phyloP scores from a whole-genome alignment of 441 rosid species.

The Populus hybrid region DNA sequence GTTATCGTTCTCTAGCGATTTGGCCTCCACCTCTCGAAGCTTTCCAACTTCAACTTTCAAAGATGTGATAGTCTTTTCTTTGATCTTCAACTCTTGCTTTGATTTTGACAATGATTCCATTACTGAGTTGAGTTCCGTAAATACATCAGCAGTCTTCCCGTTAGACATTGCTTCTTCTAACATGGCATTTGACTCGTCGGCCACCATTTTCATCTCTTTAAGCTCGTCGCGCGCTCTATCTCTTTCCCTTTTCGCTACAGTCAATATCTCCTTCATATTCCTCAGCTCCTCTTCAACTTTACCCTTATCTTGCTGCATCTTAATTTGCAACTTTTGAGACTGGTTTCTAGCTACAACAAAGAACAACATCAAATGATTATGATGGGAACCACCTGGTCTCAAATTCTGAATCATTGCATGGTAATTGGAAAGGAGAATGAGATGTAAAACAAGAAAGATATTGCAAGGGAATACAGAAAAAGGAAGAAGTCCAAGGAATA shows the following conservation, averaged over 20 bases:
- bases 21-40: slow-evolving; percentile 30
- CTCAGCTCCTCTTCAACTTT: slow-evolving; percentile 29
- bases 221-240: slow-evolving; percentile 32
- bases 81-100: slow-evolving; percentile 35
- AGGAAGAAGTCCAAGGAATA: neutral
- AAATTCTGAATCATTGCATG: neutral
- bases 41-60: slow-evolving; percentile 33
- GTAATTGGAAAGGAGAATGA: neutral
- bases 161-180: slow-evolving; percentile 26
- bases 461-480: neutral
- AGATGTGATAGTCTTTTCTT: slow-evolving; percentile 35
- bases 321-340: neutral
- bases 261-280: slow-evolving; percentile 21
- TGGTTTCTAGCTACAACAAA: slow-evolving; percentile 8
- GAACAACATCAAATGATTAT: neutral
- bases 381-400: neutral
- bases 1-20: slow-evolving; percentile 32
- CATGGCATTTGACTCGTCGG: slow-evolving; percentile 31
- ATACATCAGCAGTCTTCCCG: slow-evolving; percentile 47
- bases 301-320: slow-evolving; percentile 31
- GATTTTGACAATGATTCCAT: slow-evolving; percentile 35
- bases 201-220: slow-evolving; percentile 27
- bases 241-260: slow-evolving; percentile 31
- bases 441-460: neutral
- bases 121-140: slow-evolving; percentile 43